Percentiles rank a stretch among this genome's conserved stretches.
Conservation (phyloP, 2,329 filamentous ascomycete species). For the Pseudogymnoascus sp. region DNA sequence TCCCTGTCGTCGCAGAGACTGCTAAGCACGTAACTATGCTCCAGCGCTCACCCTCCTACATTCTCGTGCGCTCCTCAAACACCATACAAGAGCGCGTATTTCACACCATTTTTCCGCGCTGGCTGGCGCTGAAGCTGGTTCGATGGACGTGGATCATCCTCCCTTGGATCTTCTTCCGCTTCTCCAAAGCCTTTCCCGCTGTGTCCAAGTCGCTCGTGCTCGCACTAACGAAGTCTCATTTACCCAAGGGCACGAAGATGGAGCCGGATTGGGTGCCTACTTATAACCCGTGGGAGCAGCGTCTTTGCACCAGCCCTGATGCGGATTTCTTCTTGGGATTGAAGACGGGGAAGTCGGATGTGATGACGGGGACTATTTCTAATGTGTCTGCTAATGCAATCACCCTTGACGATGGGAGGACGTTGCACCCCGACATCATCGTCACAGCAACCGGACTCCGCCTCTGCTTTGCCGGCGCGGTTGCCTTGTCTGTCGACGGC, state of each 20-base stretch:
- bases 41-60: slow-evolving; percentile 57
- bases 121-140: slow-evolving; percentile 37
- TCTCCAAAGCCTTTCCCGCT: slow-evolving; percentile 38
- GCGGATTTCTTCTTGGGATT: slow-evolving; percentile 40
- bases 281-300: slow-evolving; percentile 59
- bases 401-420: slow-evolving; percentile 34
- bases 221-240: slow-evolving; percentile 32
- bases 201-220: slow-evolving; percentile 37
- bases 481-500: slow-evolving; percentile 44
- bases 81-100: slow-evolving; percentile 30
- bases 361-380: slow-evolving; percentile 41
- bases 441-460: slow-evolving; percentile 57
- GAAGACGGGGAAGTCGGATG: slow-evolving; percentile 30
- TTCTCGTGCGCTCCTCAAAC: slow-evolving; percentile 44
- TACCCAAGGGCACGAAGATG: slow-evolving; percentile 40
- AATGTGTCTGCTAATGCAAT: slow-evolving; percentile 37
- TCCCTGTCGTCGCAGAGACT: slow-evolving; percentile 51
- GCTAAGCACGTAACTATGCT: slow-evolving; percentile 59
- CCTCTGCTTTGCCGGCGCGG: slow-evolving; percentile 46
- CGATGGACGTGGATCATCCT: slow-evolving; percentile 41
- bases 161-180: slow-evolving; percentile 28
- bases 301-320: slow-evolving; percentile 50
- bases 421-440: slow-evolving; percentile 51
- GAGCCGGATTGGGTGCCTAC: slow-evolving; percentile 48
- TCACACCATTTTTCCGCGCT: slow-evolving; percentile 34